Evolutionary conservation across 2,329 filamentous ascomycete genomes (phyloP), one percentile per base, ranked within the genome.

Genomic region (Apiospora arundinis): DNA sequence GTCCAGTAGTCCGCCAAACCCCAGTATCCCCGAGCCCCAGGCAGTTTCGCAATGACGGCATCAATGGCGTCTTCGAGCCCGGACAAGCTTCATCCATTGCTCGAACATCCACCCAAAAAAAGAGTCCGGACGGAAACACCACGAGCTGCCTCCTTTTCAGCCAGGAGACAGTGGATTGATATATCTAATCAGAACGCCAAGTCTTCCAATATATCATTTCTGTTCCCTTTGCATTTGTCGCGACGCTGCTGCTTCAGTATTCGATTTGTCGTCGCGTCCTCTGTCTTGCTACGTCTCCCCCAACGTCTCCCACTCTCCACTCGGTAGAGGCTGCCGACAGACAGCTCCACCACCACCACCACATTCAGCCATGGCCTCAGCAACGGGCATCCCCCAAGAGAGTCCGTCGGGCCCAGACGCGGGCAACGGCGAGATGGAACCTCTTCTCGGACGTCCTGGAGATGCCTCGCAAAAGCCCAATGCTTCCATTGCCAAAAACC

Each of bases 391-490:
- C 71, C 91, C 92, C 32, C 86, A 91, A 75, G 81, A 81, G 56
- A 70, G 68, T 70, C 68, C 68, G 68, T 40, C 45, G 67, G 68
- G 49, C 45, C 23, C 49, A 32, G 52, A n/a, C 56, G 49, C 68
- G 37, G 48, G 45, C 75, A 76, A 67, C 80, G 76, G 70, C 78
- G 78, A 74, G 72, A 76, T 70, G 78, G 91, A 93, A 77, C 93
- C 93, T 74, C 84, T 95, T 69, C 85, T 95, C 44, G 92, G 92
- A 69, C 85, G 86, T 68, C 87, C 90, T 60, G 93, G 93, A 66
- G 93, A 95, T 83, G 93, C 90, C 12, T 88, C 90, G 67, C 94
- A 97, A 83, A 83, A 84, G 72, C 88, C 92, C 48, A 87, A 88
- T 21, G 86, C 89, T 72, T 85, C 90, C 32, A 86, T 97, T 69